Percentiles rank a stretch among this genome's conserved stretches.
phyloP scores from a whole-genome alignment of 192 early-diverging fungal genomes.

The Umbelopsis ramanniana region DNA sequence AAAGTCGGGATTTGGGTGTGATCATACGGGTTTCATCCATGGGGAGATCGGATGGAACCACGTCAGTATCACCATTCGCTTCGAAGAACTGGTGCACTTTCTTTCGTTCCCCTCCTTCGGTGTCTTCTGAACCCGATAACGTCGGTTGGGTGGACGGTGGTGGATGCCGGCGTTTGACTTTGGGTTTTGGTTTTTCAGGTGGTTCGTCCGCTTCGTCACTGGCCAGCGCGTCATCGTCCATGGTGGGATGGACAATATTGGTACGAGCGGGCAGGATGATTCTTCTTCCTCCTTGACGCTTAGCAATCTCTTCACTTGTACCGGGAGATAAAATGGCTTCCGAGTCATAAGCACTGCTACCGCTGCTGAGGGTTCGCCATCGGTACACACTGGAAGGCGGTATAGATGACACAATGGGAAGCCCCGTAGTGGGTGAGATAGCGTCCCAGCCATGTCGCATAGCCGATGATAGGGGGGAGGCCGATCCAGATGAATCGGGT shows the following conservation, averaged over 20 bases:
- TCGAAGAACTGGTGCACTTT: background rate
- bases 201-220: conserved; percentile 5
- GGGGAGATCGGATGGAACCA: background rate
- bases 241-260: background rate
- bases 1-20: conserved; percentile 48
- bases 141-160: background rate
- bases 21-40: conserved; percentile 22
- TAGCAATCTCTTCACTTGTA: background rate
- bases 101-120: background rate
- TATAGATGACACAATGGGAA: conserved; percentile 29
- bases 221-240: background rate
- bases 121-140: background rate
- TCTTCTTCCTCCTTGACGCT: background rate
- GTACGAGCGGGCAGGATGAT: background rate
- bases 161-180: background rate
- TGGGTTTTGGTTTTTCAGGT: background rate
- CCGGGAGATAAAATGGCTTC: background rate
- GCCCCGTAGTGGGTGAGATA: conserved; percentile 27
- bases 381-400: conserved; percentile 23
- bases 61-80: background rate
- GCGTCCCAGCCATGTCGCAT: conserved; percentile 26
- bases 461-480: conserved; percentile 23
- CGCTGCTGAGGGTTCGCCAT: background rate
- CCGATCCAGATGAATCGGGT: background rate
- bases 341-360: conserved; percentile 11